These are phyloP conservation scores for Stachybotrys echinatus DNA, from an alignment of 2,329 filamentous ascomycete species.

Conservation along the genomic window DNA sequence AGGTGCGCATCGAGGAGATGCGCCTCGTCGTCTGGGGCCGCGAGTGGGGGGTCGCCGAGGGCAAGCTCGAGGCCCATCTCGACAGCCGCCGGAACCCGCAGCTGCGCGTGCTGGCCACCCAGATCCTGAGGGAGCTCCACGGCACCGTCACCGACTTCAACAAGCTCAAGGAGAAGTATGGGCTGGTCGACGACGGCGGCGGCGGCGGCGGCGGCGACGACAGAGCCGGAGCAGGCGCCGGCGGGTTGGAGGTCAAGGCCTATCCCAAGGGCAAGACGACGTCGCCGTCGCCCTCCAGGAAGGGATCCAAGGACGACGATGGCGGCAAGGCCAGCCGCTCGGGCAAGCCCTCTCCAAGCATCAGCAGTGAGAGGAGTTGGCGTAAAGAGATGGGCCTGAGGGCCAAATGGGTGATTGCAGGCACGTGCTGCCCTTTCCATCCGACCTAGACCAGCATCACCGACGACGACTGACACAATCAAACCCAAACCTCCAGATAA, in stretches of 20 bases:
- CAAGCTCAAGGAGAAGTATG: constrained; percentile 36
- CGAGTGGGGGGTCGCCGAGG: constrained; percentile 42
- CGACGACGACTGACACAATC: neutral
- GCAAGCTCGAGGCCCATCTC: constrained; percentile 35
- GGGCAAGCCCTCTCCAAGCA: constrained; percentile 7
- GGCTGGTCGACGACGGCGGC: constrained; percentile 25
- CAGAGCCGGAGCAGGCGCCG: neutral
- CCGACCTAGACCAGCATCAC: neutral
- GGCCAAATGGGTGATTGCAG: constrained; percentile 38
- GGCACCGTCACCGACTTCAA: constrained; percentile 38
- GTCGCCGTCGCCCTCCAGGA: constrained; percentile 13
- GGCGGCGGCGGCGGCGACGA: neutral
- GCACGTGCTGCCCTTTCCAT: constrained; percentile 14
- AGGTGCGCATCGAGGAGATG: constrained; percentile 45
- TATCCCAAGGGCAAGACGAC: constrained; percentile 8
- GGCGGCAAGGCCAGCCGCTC: constrained; percentile 10
- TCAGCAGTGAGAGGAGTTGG: constrained; percentile 22
- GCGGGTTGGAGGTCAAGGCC: constrained; percentile 8
- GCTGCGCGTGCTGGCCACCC: constrained; percentile 31
- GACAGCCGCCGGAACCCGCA: constrained; percentile 25
- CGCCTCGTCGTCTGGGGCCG: constrained; percentile 40
- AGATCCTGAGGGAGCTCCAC: constrained; percentile 37
- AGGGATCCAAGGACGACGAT: constrained; percentile 16
- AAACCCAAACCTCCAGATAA: constrained; percentile 24
- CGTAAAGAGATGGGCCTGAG: constrained; percentile 27